Conservation (phyloP, 139 green algal species). For the Penium margaritaceum region DNA sequence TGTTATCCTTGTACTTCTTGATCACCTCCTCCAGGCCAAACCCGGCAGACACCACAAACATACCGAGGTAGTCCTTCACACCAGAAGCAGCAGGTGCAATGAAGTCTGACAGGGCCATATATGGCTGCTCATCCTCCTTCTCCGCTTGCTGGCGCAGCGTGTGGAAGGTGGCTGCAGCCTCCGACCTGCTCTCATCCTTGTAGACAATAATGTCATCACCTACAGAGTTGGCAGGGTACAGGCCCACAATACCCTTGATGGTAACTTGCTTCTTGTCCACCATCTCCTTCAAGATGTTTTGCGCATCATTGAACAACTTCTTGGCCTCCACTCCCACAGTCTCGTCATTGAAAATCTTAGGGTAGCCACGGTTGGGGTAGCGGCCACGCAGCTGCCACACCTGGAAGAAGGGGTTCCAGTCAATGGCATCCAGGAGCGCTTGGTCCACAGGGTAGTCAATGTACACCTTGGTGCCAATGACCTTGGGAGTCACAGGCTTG, state of each 20-base stretch:
- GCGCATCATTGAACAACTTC: conserved; percentile 88
- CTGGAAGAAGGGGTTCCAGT: conserved; percentile 99
- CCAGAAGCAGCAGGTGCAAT: conserved; percentile 74
- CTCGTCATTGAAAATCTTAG: conserved; percentile 97
- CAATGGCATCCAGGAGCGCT: conserved; percentile 85
- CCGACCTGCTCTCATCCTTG: conserved; percentile 49
- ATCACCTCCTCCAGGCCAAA: conserved; percentile 79
- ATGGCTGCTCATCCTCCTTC: conserved; percentile 66
- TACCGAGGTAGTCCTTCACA: conserved; percentile 84
- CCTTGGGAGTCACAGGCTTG: conserved; percentile 63
- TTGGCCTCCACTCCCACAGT: conserved; percentile 86
- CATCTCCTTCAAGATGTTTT: conserved; percentile 63
- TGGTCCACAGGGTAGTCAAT: conserved; percentile 69
- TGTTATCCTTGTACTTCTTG: conserved; percentile 61
- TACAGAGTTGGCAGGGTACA: conserved; percentile 80
- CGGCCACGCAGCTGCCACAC: conserved; percentile 92
- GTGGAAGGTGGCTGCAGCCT: conserved; percentile 43
- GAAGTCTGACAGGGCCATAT: conserved; percentile 87
- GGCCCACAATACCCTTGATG: conserved; percentile 72
- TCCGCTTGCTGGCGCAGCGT: conserved; percentile 71
- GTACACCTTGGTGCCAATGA: conserved; percentile 67
- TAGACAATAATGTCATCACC: conserved; percentile 88
- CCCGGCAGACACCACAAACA: conserved; percentile 73
- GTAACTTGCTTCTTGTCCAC: conserved; percentile 70
- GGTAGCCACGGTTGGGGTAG: conserved; percentile 95